Base-by-base conservation (phyloP, 257 asterid species). In the Ilex asprella region DNA sequence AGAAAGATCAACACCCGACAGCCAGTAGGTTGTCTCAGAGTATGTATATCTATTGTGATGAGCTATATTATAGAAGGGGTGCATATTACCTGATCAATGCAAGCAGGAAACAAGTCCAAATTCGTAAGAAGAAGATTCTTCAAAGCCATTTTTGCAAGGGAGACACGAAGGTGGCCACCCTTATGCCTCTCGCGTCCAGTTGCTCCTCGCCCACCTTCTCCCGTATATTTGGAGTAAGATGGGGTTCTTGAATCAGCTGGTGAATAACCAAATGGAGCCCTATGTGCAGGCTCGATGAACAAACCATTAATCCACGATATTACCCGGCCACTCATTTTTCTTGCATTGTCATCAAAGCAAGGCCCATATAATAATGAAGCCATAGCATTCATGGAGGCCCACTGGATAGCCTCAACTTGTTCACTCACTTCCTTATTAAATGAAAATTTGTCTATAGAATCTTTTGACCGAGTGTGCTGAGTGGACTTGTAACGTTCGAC, bases 211-310 rank as follows among this genome's bases (percentile, higher is more conserved):
- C 80, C 92, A 68, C 94, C 86, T 72, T 93, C 99, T 67, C 83
- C 95, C 14, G 84, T 58, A 63, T 79, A 85, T 78, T 89, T 93
- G 35, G 95, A 73, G 68, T 89, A 84, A 61, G 96, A 84, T 55
- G 99, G 97, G 60, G 99, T 93, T 79, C 97, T 89, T 70, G 99
- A 96, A 79, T 93, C 99, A 73, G 97, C 97, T 60, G 96, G 99
- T 61, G 97, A 93, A 82, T 80, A 81, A 50, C 99, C 99, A 79
- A 93, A 93, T 50, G 97, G 95, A 51, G 89, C 99, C 83, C 97
- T 81, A 11, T 96, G 92, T 30, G 99, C 90, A 61, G 97, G 97
- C 83, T 93, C 97, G 67, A 93, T 89, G 79, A 93, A 89, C 53
- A 93, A 77, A 84, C 95, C 89, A 70, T 93, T 89, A 77, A 93